phyloP scores from a whole-genome alignment of 1,139 yeast species.

The Kodamaea arcana region DNA sequence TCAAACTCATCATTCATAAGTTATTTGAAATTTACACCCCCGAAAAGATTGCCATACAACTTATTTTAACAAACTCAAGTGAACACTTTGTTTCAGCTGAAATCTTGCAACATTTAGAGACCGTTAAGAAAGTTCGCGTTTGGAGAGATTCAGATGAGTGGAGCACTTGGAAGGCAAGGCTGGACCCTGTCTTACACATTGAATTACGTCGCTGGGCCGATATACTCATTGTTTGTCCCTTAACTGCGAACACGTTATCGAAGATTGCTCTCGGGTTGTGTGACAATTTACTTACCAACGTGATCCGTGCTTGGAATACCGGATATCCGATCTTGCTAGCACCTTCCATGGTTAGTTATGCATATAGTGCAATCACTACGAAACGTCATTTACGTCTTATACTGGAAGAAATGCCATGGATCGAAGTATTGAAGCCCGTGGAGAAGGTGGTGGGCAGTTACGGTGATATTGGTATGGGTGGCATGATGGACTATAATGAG shows the following conservation, averaged over 20 bases:
- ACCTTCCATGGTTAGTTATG: slow-evolving; percentile 91
- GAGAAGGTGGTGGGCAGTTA: slow-evolving; percentile 90
- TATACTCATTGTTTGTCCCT: slow-evolving; percentile 79
- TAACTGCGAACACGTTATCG: slow-evolving; percentile 88
- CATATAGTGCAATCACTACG: slow-evolving; percentile 84
- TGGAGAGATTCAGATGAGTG: slow-evolving; percentile 95
- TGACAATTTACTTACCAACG: slow-evolving; percentile 83
- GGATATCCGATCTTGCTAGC: slow-evolving; percentile 84
- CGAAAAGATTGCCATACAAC: slow-evolving; percentile 71
- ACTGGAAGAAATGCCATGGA: slow-evolving; percentile 87
- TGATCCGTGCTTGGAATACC: slow-evolving; percentile 88
- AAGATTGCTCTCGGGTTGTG: slow-evolving; percentile 86
- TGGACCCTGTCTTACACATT: slow-evolving; percentile 90
- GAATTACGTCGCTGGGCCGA: slow-evolving; percentile 97
- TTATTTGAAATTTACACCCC: slow-evolving; percentile 75
- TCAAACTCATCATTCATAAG: slow-evolving; percentile 69
- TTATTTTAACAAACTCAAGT: slow-evolving; percentile 77
- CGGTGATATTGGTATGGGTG: slow-evolving; percentile 95
- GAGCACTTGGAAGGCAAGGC: slow-evolving; percentile 78
- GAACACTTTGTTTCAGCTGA: slow-evolving; percentile 74
- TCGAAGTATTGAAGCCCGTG: slow-evolving; percentile 81
- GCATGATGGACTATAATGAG: slow-evolving; percentile 89
- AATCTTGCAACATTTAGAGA: slow-evolving; percentile 35
- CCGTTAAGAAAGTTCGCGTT: slow-evolving; percentile 48
- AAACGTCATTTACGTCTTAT: slow-evolving; percentile 73